These are phyloP conservation scores for Aspergillus hancockii DNA, from an alignment of 495 filamentous ascomycete species.

Conservation along the genomic window DNA sequence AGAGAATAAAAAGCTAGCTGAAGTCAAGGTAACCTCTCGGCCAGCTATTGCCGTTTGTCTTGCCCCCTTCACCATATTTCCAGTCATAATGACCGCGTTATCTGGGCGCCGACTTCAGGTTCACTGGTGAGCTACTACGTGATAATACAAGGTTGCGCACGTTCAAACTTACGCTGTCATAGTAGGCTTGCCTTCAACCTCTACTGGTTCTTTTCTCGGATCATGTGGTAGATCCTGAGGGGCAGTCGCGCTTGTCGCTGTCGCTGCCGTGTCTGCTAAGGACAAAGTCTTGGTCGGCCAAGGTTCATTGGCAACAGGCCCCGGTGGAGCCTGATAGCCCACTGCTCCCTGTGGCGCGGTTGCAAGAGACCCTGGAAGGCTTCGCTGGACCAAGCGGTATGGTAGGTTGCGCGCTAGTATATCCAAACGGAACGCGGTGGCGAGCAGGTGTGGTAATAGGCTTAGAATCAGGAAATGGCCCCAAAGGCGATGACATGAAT, in stretches of 20 bases:
- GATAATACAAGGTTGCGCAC: not conserved
- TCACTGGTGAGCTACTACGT: constrained; percentile 5
- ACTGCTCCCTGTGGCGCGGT: constrained; percentile 23
- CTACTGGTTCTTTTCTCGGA: not conserved
- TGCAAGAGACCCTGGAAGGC: constrained; percentile 23
- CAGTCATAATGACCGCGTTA: constrained; percentile 10
- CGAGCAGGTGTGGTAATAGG: constrained; percentile 12
- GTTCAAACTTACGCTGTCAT: not conserved
- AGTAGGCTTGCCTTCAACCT: not conserved
- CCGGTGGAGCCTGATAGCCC: constrained; percentile 21
- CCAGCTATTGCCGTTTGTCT: constrained; percentile 11
- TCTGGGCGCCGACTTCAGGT: not conserved
- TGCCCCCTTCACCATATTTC: constrained; percentile 9
- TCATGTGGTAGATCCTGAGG: not conserved
- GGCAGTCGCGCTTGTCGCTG: not conserved
- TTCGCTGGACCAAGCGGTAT: constrained; percentile 12
- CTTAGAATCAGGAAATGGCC: constrained; percentile 7
- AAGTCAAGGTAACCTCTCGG: not conserved
- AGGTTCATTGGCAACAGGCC: constrained; percentile 8
- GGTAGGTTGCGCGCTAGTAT: constrained; percentile 6
- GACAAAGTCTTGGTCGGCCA: not conserved
- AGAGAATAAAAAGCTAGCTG: constrained; percentile 2
- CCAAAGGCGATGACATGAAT: not conserved
- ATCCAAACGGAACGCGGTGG: constrained; percentile 13
- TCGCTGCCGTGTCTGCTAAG: not conserved